Conservation (phyloP, 1,139 yeast species). For the Lodderomyces parapsilosis region DNA sequence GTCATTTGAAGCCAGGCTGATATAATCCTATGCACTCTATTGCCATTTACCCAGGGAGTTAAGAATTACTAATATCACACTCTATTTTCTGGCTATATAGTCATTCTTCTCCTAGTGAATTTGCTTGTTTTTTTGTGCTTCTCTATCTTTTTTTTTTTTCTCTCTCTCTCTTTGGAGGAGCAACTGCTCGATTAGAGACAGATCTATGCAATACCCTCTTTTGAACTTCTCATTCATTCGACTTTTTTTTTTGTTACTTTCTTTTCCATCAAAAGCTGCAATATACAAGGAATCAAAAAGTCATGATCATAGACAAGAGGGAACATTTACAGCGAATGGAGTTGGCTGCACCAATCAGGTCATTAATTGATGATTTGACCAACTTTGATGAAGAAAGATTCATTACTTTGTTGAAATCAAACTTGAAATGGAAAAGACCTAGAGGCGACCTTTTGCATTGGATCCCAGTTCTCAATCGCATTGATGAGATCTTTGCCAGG, state of each 20-base stretch:
- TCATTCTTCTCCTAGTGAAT: too few relatives aligned
- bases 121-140: not conserved
- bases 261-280: not conserved
- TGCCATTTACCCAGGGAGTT: too few relatives aligned
- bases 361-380: constrained; percentile 36
- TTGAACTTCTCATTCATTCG: too few relatives aligned
- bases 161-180: too few relatives aligned
- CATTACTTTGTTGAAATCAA: constrained; percentile 25
- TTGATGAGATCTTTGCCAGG: constrained; percentile 64
- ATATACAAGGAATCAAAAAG: not conserved
- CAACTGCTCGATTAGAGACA: not conserved
- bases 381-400: constrained; percentile 31
- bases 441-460: constrained; percentile 75
- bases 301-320: constrained; percentile 34
- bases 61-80: too few relatives aligned
- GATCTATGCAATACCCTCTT: not conserved
- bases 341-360: constrained; percentile 22
- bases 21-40: too few relatives aligned
- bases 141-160: not conserved
- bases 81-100: too few relatives aligned
- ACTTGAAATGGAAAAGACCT: constrained; percentile 60
- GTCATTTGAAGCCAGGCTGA: too few relatives aligned
- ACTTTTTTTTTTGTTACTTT: not conserved
- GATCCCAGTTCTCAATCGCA: constrained; percentile 72
- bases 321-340: constrained; percentile 34